Percentiles rank a stretch among this genome's conserved stretches.
phyloP scores from a whole-genome alignment of 768 basidiomycete genomes.

The Tylopilus felleus region DNA sequence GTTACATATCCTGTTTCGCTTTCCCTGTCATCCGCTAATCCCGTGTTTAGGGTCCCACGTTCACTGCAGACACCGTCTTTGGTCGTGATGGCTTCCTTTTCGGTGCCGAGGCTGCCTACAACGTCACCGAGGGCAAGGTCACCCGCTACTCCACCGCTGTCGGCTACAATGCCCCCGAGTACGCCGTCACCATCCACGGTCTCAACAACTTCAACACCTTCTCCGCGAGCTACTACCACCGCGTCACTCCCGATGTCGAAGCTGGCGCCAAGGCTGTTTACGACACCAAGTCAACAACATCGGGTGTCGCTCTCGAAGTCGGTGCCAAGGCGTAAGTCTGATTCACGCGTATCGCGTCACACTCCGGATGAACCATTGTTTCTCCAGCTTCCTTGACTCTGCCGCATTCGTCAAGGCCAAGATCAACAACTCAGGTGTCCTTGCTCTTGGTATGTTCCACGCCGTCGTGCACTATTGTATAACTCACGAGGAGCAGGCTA shows the following conservation, averaged over 20 bases:
- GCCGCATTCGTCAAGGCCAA: conserved; percentile 96
- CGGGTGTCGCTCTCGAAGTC: conserved; percentile 88
- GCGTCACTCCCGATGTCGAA: conserved; percentile 86
- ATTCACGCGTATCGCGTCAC: neutral
- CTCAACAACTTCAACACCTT: conserved; percentile 93
- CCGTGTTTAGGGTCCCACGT: conserved; percentile 80
- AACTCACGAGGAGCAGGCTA: conserved; percentile 50
- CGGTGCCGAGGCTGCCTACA: conserved; percentile 95
- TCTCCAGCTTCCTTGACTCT: conserved; percentile 69
- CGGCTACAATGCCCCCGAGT: conserved; percentile 96
- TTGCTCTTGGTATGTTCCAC: conserved; percentile 63
- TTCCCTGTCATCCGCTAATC: neutral
- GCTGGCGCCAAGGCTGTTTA: conserved; percentile 96
- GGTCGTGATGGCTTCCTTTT: conserved; percentile 97
- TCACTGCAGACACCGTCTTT: conserved; percentile 93
- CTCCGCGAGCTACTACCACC: conserved; percentile 97
- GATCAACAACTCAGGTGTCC: conserved; percentile 94
- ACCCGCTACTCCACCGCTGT: conserved; percentile 88
- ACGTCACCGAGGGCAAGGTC: conserved; percentile 90
- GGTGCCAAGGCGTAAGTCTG: conserved; percentile 85
- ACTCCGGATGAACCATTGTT: neutral
- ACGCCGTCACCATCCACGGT: conserved; percentile 90
- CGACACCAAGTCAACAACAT: conserved; percentile 86
- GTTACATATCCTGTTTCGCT: conserved; percentile 39
- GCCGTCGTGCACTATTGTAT: neutral